Base-by-base conservation (phyloP, 768 basidiomycete species). In the Paxillus rubicundulus region DNA sequence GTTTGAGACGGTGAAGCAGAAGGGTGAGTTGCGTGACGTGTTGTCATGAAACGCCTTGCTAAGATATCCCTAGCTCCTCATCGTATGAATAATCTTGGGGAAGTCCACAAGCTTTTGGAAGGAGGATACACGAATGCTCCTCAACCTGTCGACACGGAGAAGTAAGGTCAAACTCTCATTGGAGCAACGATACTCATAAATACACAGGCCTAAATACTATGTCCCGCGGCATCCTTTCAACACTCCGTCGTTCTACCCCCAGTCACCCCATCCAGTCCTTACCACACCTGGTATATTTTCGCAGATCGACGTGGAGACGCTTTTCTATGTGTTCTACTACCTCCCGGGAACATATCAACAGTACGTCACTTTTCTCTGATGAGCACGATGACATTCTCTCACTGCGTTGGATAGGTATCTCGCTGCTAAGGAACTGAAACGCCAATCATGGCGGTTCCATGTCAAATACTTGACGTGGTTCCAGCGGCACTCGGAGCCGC, bases 391-490 rank as follows among this genome's bases (percentile, higher is more conserved):
- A 47, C 14, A 24, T 41, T 34, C 58, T 58, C 27, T 41, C 41
- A 17, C 36, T 37, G 14, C 3, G 14, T 2, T 44, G 45, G 45
- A 14, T 52, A 96, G 93, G 72, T 96, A 87, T 71, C 84, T 98
- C 45, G 95, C 97, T 2, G 97, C 97, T 5, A 92, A 92, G 66
- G 97, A 99, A 71, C 77, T 99, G 58, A 98, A 98, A 75, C 82
- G 89, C 45, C 96, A 98, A 68, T 94, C 92, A 37, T 99, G 97
- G 97, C 85, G 97, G 45, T 99, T 98, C 79, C 97, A 99, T 70
- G 91, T 98, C 55, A 98, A 98, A 73, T 99, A 98, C 68, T 75
- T 99, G 55, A 99, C 97, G 28, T 99, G 97, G 95, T 99, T 99
- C 83, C 97, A 98, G 70, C 84, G 97, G 34, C 92, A 97, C 64